phyloP scores from a whole-genome alignment of 2,329 filamentous ascomycete genomes.

The Nigrospora sphaerica region DNA sequence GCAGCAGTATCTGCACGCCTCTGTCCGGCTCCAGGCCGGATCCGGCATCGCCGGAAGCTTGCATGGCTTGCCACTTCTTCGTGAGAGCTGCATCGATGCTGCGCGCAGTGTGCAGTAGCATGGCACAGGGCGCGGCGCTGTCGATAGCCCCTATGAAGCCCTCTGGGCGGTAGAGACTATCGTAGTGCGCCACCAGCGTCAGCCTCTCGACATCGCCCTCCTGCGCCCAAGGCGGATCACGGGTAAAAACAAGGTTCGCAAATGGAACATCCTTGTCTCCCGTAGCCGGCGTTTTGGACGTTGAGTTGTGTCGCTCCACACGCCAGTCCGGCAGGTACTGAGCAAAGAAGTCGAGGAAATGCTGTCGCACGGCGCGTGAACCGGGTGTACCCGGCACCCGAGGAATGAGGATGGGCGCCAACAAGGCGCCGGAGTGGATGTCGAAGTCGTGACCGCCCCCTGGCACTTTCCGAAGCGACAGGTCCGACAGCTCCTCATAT shows the following conservation, averaged over 20 bases:
- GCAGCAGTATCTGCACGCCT: constrained; percentile 80
- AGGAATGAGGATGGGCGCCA: constrained; percentile 80
- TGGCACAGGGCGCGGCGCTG: constrained; percentile 88
- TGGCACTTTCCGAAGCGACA: constrained; percentile 64
- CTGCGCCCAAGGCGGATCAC: constrained; percentile 78
- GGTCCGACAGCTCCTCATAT: constrained; percentile 60
- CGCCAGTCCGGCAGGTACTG: constrained; percentile 70
- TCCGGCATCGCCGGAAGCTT: constrained; percentile 45
- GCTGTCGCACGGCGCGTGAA: constrained; percentile 63
- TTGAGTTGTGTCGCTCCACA: constrained; percentile 84
- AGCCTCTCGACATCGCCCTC: constrained; percentile 71
- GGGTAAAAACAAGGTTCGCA: constrained; percentile 74
- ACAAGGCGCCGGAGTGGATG: constrained; percentile 64
- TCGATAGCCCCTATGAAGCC: constrained; percentile 94
- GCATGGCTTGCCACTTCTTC: constrained; percentile 72
- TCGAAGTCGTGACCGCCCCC: constrained; percentile 71
- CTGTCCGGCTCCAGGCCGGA: constrained; percentile 62
- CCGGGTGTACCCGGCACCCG: constrained; percentile 84
- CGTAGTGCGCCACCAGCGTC: constrained; percentile 90
- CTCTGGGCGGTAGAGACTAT: constrained; percentile 70
- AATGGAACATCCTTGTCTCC: constrained; percentile 70
- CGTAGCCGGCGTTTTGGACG: constrained; percentile 70
- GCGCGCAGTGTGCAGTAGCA: constrained; percentile 79
- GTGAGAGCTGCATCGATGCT: constrained; percentile 75
- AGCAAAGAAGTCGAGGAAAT: constrained; percentile 79